phyloP scores from a whole-genome alignment of 2,329 filamentous ascomycete species.

The Nothomitra cinnamomea region DNA sequence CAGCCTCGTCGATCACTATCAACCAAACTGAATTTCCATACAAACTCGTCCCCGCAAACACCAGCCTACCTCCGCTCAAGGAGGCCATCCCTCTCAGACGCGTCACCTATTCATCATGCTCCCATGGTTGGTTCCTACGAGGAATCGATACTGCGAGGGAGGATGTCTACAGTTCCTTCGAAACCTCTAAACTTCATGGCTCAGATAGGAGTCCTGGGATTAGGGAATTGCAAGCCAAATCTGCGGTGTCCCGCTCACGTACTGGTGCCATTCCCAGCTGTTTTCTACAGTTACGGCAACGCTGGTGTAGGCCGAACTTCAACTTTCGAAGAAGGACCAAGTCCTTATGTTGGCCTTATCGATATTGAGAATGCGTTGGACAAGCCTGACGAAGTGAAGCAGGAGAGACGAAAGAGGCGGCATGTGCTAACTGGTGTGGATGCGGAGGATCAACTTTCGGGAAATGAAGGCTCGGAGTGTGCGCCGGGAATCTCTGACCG shows the following conservation, averaged over 20 bases:
- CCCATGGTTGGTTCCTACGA: conserved; percentile 97
- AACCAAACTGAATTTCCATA: conserved; percentile 24
- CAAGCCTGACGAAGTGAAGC: conserved; percentile 27
- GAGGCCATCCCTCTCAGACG: conserved; percentile 58
- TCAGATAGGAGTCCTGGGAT: conserved; percentile 84
- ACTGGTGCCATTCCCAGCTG: conserved; percentile 76
- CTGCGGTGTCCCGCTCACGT: conserved; percentile 81
- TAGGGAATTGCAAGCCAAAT: conserved; percentile 72
- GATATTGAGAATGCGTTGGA: conserved; percentile 71
- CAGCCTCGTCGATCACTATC: conserved; percentile 25
- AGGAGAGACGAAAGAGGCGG: conserved; percentile 24
- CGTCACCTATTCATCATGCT: conserved; percentile 67
- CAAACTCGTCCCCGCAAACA: conserved; percentile 16
- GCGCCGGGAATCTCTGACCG: not conserved
- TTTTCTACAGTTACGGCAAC: conserved; percentile 83
- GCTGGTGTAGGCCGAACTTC: conserved; percentile 43
- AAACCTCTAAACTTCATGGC: conserved; percentile 85
- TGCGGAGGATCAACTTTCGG: not conserved
- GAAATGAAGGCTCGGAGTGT: not conserved
- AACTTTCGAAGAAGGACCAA: conserved; percentile 58
- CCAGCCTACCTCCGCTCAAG: conserved; percentile 24
- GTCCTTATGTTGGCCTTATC: conserved; percentile 86
- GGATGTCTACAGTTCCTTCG: conserved; percentile 93
- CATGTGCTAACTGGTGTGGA: not conserved
- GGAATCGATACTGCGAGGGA: conserved; percentile 82